Evolutionary conservation across 805 yeast species (phyloP), one percentile per base, ranked within the genome.

Genomic region (Phaffomyces antillensis): DNA sequence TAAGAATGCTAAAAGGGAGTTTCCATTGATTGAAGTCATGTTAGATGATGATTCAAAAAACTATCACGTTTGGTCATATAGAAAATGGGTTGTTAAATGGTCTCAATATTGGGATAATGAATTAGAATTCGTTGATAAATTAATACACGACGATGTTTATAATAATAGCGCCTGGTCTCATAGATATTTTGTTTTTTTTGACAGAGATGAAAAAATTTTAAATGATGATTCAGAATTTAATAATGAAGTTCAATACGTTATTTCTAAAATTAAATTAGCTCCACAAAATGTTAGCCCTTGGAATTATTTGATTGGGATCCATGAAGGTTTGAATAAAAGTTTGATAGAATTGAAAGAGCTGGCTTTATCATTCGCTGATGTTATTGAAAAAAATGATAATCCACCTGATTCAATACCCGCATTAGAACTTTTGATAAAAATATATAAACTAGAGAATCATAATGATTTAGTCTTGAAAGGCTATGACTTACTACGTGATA

Each of bases 161-260:
- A 93, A 93, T 65, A 93, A 93, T 62, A 84, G 95, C 41, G 96
- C 95, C 1, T 93, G 99, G 99, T 76, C 81, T 47, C 95, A 86
- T 63, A 72, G 97, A 43, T 85, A 70, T 66, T 86, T 82, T 52
- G 63, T 84, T 11, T 53, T 71, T 37, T 63, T 63, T 45, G 60
- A 62, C 18, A 40, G 51, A 33, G 41, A 43, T 7, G 38, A 53
- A 17, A 25, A 43, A 32, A 36, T 41, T 3, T 18, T 52, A 28
- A 47, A 51, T 15, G 46, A 56, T 25, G 49, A 52, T 11, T 46
- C 53, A 1, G 52, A 53, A 6, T 50, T 73, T 4, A 57, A 63
- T 0, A 54, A 55, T 4, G 97, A 90, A 56, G 56, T 83, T 3
- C 69, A 66, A 5, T 86, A 64, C 56, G 73, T 76, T 2, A 69